Conservation (phyloP, 139 green algal species). For the Chlamydomonas sphaeroides region DNA sequence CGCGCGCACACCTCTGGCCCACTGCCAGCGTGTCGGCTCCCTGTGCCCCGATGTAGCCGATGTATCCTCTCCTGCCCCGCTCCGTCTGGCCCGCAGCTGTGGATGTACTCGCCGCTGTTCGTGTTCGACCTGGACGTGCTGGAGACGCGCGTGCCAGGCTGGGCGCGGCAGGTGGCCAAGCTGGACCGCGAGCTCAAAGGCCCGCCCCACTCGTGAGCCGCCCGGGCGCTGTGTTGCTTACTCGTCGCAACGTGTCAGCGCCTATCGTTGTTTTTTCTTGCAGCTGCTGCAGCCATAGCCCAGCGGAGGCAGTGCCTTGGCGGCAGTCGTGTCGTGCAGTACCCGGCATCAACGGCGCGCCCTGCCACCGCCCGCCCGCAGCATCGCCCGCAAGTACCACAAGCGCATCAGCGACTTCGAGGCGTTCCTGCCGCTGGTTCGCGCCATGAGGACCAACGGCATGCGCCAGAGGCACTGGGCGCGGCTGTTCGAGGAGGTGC, state of each 20-base stretch:
- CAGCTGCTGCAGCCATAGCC: no score
- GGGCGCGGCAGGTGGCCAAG: slow-evolving; percentile 39
- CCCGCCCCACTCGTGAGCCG: slow-evolving; percentile 33
- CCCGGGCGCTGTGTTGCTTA: no score
- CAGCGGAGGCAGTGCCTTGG: no score
- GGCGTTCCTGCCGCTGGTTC: slow-evolving; percentile 49
- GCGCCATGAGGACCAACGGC: slow-evolving; percentile 44
- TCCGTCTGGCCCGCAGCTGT: not conserved
- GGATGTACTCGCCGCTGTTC: slow-evolving; percentile 56
- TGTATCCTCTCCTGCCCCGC: not conserved
- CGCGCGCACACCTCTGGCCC: no score
- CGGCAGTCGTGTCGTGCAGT: no score
- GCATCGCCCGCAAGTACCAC: slow-evolving; percentile 49
- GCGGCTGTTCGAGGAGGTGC: slow-evolving; percentile 42
- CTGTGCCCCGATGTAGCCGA: not conserved
- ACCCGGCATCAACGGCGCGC: no score
- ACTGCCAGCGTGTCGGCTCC: no score
- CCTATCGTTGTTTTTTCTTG: no score
- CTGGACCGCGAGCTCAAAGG: slow-evolving; percentile 51
- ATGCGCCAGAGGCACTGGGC: slow-evolving; percentile 54
- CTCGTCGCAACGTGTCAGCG: no score
- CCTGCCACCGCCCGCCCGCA: not conserved
- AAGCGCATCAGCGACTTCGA: slow-evolving; percentile 50
- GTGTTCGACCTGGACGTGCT: slow-evolving; percentile 46
- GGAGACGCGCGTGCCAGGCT: slow-evolving; percentile 44